Evolutionary conservation across 2,329 filamentous ascomycete species (phyloP).

Genomic region (Teratosphaeria gauchensis): DNA sequence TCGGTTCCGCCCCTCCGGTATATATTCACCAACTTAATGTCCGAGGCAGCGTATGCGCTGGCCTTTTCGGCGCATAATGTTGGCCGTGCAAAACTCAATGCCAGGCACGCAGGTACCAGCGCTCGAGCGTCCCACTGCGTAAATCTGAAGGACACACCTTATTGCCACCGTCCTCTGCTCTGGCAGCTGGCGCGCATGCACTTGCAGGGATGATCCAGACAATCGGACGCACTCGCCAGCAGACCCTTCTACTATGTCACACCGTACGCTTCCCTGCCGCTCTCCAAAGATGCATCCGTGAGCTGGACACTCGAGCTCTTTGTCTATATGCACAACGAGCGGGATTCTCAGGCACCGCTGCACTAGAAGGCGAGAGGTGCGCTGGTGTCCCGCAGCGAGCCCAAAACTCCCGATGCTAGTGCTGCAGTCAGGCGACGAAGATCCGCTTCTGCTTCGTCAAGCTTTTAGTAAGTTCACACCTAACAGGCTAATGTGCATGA

Average conservation of each 20-base stretch:
- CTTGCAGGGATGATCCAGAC: neutral
- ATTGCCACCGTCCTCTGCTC: neutral
- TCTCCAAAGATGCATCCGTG: neutral
- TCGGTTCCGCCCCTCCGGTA: neutral
- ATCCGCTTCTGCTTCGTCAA: neutral
- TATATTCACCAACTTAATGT: neutral
- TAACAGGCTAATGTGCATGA: no score
- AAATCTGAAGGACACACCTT: neutral
- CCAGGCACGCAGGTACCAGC: neutral
- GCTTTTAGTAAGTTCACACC: no score
- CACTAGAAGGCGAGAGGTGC: neutral
- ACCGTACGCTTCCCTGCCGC: neutral
- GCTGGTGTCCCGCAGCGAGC: no score
- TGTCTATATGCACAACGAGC: neutral
- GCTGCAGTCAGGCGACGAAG: neutral
- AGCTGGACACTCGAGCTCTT: neutral
- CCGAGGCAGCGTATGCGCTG: neutral
- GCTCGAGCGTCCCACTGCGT: neutral
- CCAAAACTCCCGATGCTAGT: neutral
- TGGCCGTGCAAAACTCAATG: neutral
- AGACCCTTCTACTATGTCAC: neutral
- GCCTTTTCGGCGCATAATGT: neutral
- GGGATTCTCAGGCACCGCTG: neutral
- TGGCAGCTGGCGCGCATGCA: neutral
- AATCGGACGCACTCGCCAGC: neutral